Base-by-base conservation (phyloP, 2,329 filamentous ascomycete genomes). In the Penicillium corylophilum region DNA sequence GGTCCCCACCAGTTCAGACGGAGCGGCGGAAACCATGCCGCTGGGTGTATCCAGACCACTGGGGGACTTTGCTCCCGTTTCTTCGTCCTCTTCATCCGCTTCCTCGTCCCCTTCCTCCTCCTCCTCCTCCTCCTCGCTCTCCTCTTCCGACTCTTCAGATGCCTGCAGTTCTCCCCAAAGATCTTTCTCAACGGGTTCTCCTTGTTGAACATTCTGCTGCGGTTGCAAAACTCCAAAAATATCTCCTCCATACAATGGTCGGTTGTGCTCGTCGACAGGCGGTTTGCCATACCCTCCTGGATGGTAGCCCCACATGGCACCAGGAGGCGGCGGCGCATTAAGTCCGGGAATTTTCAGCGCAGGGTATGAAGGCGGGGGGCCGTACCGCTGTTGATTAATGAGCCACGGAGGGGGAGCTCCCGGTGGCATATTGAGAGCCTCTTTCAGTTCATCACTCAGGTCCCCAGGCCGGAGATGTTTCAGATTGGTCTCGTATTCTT, bases 241-340 rank as follows among this genome's bases (percentile, higher is more conserved):
- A 71, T 99, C 94, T 61, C 94, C 93, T 46, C 93, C 94, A 67
- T 92, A 97, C 3, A 96, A 77, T 0, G 94, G 92, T 45, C 90
- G 81, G 71, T 96, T 95, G 70, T 90, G 89, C 63, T 97, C 94
- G 67, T 97, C 93, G 1, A 95, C 86, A 0, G 94, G 94, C 0
- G 94, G 93, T 70, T 97, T 97, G 45, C 94, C 94, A 79, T 93
- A 99, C 54, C 93, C 92, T 53, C 94, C 94, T 7, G 93, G 91
- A 61, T 93, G 89, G 71, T 95, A 99, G 2, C 94, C 94, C 94
- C 94, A 99, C 51, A 86, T 84, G 22, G 88, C 92, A 43, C 93
- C 93, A 1, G 90, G 81, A 2, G 94, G 94, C 10, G 93, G 90
- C 4, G 94, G 91, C 1, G 93, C 91, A 70, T 97, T 99, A 42